These are phyloP conservation scores for Ambrosiella cleistominuta DNA, from an alignment of 2,329 filamentous ascomycete genomes.

Conservation along the genomic window DNA sequence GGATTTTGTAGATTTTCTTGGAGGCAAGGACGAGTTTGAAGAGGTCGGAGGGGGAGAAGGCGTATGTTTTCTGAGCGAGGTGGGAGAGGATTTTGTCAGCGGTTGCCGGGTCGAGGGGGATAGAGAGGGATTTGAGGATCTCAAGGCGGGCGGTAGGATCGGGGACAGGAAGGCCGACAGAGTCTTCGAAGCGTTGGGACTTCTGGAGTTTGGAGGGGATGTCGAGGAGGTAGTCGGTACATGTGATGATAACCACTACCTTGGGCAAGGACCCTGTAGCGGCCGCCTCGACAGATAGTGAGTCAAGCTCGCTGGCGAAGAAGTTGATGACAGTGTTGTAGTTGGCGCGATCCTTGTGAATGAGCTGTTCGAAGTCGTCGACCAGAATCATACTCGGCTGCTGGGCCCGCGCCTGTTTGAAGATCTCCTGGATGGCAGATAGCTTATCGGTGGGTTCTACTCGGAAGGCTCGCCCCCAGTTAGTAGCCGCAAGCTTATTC, in stretches of 20 bases:
- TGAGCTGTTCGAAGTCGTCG: constrained; percentile 56
- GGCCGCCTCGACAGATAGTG: constrained; percentile 27
- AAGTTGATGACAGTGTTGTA: constrained; percentile 32
- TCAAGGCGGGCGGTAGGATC: constrained; percentile 51
- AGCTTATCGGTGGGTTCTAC: constrained; percentile 40
- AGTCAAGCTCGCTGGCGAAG: constrained; percentile 38
- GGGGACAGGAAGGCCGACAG: constrained; percentile 62
- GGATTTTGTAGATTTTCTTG: constrained; percentile 18
- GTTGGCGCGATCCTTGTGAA: constrained; percentile 39
- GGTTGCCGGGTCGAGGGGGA: constrained; percentile 28
- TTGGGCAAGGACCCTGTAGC: constrained; percentile 26
- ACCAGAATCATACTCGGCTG: constrained; percentile 67
- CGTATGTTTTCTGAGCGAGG: constrained; percentile 63
- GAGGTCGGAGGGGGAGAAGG: constrained; percentile 68
- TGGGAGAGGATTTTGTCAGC: constrained; percentile 35
- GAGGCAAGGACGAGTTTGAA: constrained; percentile 36
- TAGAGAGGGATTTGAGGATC: constrained; percentile 48
- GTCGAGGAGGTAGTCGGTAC: constrained; percentile 50
- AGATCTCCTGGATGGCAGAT: constrained; percentile 44
- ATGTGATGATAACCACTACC: constrained; percentile 59
- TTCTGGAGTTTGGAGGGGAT: constrained; percentile 53
- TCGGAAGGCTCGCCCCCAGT: constrained; percentile 53
- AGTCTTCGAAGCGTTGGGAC: constrained; percentile 43
- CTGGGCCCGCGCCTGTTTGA: constrained; percentile 48
- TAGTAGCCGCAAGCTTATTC: constrained; percentile 44